These are phyloP conservation scores for Alternaria rosae DNA, from an alignment of 2,329 filamentous ascomycete species.

Conservation along the genomic window DNA sequence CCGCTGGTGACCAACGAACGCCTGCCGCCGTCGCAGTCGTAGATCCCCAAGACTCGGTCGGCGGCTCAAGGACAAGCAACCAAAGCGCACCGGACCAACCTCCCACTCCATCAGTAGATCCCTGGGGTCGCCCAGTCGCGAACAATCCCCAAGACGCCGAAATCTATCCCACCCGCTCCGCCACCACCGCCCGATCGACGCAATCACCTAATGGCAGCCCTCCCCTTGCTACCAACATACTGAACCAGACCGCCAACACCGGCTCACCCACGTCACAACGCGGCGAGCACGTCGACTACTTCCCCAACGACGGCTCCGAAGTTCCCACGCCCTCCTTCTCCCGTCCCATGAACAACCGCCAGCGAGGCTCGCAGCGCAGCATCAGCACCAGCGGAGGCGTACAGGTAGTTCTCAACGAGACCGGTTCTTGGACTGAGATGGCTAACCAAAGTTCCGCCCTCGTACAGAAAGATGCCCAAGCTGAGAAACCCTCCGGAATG, in stretches of 20 bases:
- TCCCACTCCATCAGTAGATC: slow-evolving; percentile 42
- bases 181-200: slow-evolving; percentile 51
- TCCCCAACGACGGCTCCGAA: slow-evolving; percentile 42
- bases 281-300: slow-evolving; percentile 46
- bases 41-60: slow-evolving; percentile 39
- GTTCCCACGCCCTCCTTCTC: slow-evolving; percentile 44
- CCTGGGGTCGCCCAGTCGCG: slow-evolving; percentile 40
- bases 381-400: slow-evolving; percentile 83
- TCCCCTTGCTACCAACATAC: slow-evolving; percentile 45
- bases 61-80: slow-evolving; percentile 44
- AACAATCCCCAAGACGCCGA: slow-evolving; percentile 49
- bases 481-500: slow-evolving; percentile 73
- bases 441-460: slow-evolving; percentile 83
- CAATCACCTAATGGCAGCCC: slow-evolving; percentile 59
- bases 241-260: slow-evolving; percentile 32
- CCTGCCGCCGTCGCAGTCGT: slow-evolving; percentile 45
- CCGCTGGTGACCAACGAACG: slow-evolving; percentile 76
- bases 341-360: slow-evolving; percentile 54
- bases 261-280: slow-evolving; percentile 46
- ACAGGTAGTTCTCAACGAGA: slow-evolving; percentile 88
- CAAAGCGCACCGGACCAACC: slow-evolving; percentile 44
- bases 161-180: slow-evolving; percentile 47
- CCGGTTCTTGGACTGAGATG: slow-evolving; percentile 89
- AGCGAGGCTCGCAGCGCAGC: slow-evolving; percentile 70
- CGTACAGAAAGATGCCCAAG: slow-evolving; percentile 50